phyloP scores from a whole-genome alignment of 75 land plant genomes.

The Azolla pinnata region DNA sequence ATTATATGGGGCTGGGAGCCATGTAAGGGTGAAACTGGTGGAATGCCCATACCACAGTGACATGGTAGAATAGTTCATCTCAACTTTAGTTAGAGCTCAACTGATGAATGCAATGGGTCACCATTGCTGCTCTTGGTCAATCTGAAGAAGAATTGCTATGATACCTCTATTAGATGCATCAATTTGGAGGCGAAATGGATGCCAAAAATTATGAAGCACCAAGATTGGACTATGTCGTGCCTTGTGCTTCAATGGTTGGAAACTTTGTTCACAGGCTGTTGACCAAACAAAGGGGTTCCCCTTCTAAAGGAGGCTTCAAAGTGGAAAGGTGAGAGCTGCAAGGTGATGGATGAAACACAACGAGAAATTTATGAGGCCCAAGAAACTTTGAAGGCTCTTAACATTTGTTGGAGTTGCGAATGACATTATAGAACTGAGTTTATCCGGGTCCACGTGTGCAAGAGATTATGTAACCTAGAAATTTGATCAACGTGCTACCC shows the following conservation, averaged over 20 bases:
- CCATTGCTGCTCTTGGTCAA: neutral
- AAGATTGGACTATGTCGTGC: neutral
- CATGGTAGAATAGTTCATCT: neutral
- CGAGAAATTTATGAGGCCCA: neutral
- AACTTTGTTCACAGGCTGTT: neutral
- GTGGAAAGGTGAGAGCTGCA: neutral
- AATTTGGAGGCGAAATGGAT: neutral
- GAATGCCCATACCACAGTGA: neutral
- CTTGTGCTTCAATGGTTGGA: neutral
- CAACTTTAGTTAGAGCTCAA: neutral
- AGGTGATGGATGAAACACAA: neutral
- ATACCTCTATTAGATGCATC: neutral
- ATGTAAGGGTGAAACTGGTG: neutral
- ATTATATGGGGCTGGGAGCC: too few relatives aligned
- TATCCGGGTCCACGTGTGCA: neutral
- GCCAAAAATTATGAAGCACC: neutral
- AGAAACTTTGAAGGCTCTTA: neutral
- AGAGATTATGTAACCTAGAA: neutral
- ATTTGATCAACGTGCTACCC: neutral
- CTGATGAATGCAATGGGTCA: neutral
- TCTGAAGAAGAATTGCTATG: neutral
- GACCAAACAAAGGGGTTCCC: neutral
- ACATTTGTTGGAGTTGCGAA: neutral
- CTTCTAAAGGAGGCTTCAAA: neutral
- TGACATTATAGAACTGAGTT: neutral